Conservation (phyloP, 768 basidiomycete species). For the Pisolithus orientalis region DNA sequence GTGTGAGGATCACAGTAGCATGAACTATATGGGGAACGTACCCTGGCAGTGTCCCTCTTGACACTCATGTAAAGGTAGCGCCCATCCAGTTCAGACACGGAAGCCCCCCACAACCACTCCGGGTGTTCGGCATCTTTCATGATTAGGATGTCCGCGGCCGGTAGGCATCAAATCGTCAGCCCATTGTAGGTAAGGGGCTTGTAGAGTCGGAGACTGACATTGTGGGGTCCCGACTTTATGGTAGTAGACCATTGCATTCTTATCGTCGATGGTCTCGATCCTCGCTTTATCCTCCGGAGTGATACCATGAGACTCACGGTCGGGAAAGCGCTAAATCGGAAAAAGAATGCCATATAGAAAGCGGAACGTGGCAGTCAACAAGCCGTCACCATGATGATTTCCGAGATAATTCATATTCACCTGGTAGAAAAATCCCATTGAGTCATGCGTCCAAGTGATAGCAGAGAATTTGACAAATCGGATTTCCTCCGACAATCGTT, state of each 20-base stretch:
- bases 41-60: constrained; percentile 57
- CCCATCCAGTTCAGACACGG: constrained; percentile 55
- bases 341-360: not conserved
- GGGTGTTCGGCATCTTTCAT: constrained; percentile 58
- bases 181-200: constrained; percentile 1
- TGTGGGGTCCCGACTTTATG: constrained; percentile 69
- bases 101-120: constrained; percentile 55
- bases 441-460: constrained; percentile 71
- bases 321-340: constrained; percentile 48
- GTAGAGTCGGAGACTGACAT: constrained; percentile 33
- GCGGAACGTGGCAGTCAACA: not conserved
- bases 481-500: constrained; percentile 57
- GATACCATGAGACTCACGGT: constrained; percentile 37
- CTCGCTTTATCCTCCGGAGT: constrained; percentile 46
- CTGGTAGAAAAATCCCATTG: constrained; percentile 84
- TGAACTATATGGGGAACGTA: constrained; percentile 22
- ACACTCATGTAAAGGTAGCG: constrained; percentile 54
- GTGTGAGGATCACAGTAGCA: not conserved
- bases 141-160: constrained; percentile 66
- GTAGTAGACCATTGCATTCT: constrained; percentile 71
- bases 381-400: not conserved
- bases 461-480: constrained; percentile 73
- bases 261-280: constrained; percentile 55
- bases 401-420: constrained; percentile 16
- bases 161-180: constrained; percentile 2